Evolutionary conservation across 768 basidiomycete species (phyloP).

Genomic region (Boletus tomentosulus): DNA sequence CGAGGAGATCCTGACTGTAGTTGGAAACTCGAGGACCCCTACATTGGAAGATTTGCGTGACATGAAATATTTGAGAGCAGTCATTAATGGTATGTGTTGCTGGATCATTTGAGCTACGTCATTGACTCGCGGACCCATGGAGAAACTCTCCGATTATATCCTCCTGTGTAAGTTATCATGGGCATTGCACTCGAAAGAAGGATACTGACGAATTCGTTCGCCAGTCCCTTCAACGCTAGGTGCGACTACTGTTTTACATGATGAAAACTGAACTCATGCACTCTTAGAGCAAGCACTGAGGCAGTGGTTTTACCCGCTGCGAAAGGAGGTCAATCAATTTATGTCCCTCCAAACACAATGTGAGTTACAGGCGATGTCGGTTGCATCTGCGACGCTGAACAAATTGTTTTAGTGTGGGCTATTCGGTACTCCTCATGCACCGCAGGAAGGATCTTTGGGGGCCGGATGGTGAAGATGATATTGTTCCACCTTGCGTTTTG

Average conservation of each 20-base stretch:
- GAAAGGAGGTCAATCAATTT: slow-evolving; percentile 26
- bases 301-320: slow-evolving; percentile 21
- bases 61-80: slow-evolving; percentile 40
- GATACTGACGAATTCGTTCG: background rate
- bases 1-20: slow-evolving; percentile 25
- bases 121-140: slow-evolving; percentile 2
- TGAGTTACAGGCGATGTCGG: slow-evolving; percentile 2
- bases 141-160: too few species aligned
- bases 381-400: background rate
- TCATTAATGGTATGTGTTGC: slow-evolving; percentile 31
- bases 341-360: slow-evolving; percentile 31
- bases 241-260: background rate
- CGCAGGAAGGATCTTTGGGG: slow-evolving; percentile 38
- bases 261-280: background rate
- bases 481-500: too few species aligned
- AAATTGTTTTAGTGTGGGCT: slow-evolving; percentile 31
- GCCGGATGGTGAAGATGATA: slow-evolving; percentile 45
- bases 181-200: background rate
- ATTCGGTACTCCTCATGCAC: slow-evolving; percentile 55
- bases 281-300: slow-evolving; percentile 20
- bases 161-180: slow-evolving; percentile 26
- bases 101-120: background rate
- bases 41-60: slow-evolving; percentile 30
- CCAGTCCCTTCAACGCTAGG: slow-evolving; percentile 27
- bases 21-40: slow-evolving; percentile 27